phyloP scores from a whole-genome alignment of 176 grass and related monocot species.

The Aegilops speltoides region DNA sequence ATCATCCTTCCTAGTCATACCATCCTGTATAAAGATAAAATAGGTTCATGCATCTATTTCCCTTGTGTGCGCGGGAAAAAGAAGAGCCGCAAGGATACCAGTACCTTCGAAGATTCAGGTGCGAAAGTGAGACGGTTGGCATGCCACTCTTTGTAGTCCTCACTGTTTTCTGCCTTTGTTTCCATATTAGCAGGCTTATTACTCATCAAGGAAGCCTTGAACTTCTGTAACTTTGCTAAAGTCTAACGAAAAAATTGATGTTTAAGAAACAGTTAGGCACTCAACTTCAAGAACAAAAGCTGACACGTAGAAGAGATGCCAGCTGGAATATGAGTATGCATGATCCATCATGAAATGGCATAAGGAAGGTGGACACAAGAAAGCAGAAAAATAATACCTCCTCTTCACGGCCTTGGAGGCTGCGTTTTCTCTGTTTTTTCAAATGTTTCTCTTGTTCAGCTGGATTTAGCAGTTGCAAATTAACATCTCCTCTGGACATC shows the following conservation, averaged over 20 bases:
- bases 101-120: slow-evolving; percentile 63
- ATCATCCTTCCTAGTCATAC: slow-evolving; percentile 85
- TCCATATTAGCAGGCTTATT: slow-evolving; percentile 43
- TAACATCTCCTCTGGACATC: slow-evolving; percentile 66
- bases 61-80: neutral
- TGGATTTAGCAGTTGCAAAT: slow-evolving; percentile 84
- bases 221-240: slow-evolving; percentile 71
- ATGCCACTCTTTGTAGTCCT: slow-evolving; percentile 74
- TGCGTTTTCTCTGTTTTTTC: slow-evolving; percentile 81
- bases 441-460: slow-evolving; percentile 89
- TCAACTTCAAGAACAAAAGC: neutral
- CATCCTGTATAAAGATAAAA: slow-evolving; percentile 47
- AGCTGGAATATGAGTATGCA: slow-evolving; percentile 26
- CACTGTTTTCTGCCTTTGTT: slow-evolving; percentile 37
- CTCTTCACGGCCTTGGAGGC: slow-evolving; percentile 79
- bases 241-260: slow-evolving; percentile 50
- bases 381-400: slow-evolving; percentile 44
- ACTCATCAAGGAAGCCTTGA: slow-evolving; percentile 61
- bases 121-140: slow-evolving; percentile 57
- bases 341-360: slow-evolving; percentile 9
- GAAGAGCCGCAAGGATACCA: neutral
- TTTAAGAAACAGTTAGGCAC: slow-evolving; percentile 25
- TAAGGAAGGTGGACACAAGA: neutral
- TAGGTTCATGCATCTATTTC: slow-evolving; percentile 22
- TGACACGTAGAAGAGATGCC: neutral